Evolutionary conservation across 805 yeast genomes (phyloP).

Genomic region (Candida fluviatilis): DNA sequence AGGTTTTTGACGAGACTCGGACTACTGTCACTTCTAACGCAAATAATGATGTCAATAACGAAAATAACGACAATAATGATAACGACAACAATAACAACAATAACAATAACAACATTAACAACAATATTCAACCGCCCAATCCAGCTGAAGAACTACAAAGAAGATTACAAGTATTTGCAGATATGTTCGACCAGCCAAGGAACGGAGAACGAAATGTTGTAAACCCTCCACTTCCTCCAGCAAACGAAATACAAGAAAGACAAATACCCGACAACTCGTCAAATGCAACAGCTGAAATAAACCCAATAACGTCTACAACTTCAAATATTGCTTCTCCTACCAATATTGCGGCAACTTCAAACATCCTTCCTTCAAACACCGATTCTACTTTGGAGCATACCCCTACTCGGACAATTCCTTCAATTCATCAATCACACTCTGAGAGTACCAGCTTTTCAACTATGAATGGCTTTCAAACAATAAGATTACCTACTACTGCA

Average conservation of each 20-base stretch:
- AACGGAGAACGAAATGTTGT: neutral
- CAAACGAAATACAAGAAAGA: no score
- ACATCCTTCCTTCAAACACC: no score
- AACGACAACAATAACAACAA: constrained; percentile 4
- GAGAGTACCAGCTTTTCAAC: no score
- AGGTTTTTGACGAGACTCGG: constrained; percentile 39
- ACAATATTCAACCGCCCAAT: neutral
- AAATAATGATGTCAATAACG: neutral
- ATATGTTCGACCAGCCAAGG: constrained; percentile 4
- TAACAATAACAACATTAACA: neutral
- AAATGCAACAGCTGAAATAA: no score
- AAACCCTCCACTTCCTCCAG: no score
- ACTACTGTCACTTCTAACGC: neutral
- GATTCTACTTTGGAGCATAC: no score
- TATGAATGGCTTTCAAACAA: constrained; percentile 11
- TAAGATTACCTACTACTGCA: constrained; percentile 21
- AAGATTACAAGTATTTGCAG: constrained; percentile 10
- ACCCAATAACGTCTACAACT: no score
- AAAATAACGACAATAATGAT: constrained; percentile 1
- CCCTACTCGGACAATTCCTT: no score
- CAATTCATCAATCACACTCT: no score
- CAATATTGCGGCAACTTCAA: no score
- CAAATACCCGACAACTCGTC: no score
- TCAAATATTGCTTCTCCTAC: no score
- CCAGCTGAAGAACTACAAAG: constrained; percentile 3